Evolutionary conservation across 129 eudicot genomes (phyloP).

Genomic region (Kitagawia praeruptora): DNA sequence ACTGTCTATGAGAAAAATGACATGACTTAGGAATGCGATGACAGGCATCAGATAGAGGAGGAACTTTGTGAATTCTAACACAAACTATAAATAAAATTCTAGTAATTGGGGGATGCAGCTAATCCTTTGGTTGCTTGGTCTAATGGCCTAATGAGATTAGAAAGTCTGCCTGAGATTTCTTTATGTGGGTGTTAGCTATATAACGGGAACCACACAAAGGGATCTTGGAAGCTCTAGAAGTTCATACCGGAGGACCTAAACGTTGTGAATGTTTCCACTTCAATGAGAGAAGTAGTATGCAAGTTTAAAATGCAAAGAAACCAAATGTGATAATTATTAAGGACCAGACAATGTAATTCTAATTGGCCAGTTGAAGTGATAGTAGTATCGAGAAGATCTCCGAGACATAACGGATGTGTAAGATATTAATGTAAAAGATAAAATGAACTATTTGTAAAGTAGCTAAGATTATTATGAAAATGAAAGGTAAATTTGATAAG

Average conservation of each 20-base stretch:
- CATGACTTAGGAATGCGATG: not conserved
- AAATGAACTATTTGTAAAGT: not conserved
- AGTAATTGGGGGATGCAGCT: not conserved
- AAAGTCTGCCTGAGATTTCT: not conserved
- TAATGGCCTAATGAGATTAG: not conserved
- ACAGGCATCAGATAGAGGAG: not conserved
- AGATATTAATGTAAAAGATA: not conserved
- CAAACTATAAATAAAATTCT: not conserved
- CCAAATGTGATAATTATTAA: too few species aligned
- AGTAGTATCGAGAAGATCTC: not conserved
- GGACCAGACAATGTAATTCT: not conserved
- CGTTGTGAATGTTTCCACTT: not conserved
- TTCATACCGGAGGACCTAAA: not conserved
- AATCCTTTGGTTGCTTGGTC: not conserved
- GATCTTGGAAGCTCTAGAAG: not conserved
- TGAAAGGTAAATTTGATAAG: not conserved
- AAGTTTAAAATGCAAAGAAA: not conserved
- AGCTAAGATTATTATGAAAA: not conserved
- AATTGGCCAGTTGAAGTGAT: not conserved
- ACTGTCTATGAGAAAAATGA: conserved; percentile 27
- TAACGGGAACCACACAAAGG: not conserved
- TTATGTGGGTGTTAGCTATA: not conserved
- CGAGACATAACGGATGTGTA: not conserved
- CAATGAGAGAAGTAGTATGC: not conserved
- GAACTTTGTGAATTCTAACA: not conserved